phyloP scores from a whole-genome alignment of 2,329 filamentous ascomycete genomes.

The Macrophomina phaseolina region DNA sequence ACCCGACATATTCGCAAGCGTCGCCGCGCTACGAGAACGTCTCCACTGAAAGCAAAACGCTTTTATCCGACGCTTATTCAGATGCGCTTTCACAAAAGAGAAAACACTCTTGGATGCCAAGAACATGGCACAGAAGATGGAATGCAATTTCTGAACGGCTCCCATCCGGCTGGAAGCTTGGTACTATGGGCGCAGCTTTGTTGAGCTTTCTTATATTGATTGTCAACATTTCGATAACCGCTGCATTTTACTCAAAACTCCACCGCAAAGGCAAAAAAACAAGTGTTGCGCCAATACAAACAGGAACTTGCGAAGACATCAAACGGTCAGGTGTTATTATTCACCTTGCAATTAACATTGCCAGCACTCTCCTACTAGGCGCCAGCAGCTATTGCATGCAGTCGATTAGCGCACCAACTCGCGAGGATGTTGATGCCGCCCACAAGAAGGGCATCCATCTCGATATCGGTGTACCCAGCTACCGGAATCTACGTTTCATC shows the following conservation, averaged over 20 bases:
- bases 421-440: slow-evolving; percentile 55
- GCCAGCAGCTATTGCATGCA: slow-evolving; percentile 62
- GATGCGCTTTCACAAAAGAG: too few species aligned
- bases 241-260: neutral
- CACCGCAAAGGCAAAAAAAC: neutral
- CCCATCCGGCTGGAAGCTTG: neutral
- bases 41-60: too few species aligned
- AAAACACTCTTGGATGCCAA: neutral
- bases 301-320: neutral
- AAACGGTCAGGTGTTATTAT: neutral
- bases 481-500: slow-evolving; percentile 1
- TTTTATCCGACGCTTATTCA: too few species aligned
- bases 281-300: neutral
- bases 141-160: neutral
- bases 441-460: slow-evolving; percentile 40
- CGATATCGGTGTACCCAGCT: slow-evolving; percentile 4
- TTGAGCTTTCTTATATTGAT: neutral
- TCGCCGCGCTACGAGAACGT: too few species aligned
- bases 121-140: neutral
- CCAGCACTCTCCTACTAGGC: slow-evolving; percentile 53
- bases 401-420: slow-evolving; percentile 55
- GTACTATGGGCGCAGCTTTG: neutral
- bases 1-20: too few species aligned
- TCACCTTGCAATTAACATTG: slow-evolving; percentile 50
- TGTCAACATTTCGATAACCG: neutral